phyloP scores from a whole-genome alignment of 2,329 filamentous ascomycete genomes.

The Fusarium sp. region DNA sequence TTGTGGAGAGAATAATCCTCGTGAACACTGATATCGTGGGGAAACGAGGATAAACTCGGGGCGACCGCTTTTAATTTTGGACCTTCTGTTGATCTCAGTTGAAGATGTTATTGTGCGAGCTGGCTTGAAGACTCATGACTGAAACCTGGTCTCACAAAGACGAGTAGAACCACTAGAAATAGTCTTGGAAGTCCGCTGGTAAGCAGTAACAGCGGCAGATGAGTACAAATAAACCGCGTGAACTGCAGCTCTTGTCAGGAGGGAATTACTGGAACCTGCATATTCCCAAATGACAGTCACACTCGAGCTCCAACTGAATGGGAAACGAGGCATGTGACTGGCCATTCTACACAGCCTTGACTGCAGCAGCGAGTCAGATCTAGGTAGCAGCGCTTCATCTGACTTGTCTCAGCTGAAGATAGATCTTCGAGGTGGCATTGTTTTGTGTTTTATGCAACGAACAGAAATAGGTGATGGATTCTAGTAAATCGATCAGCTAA shows the following conservation, averaged over 20 bases:
- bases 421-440: slow-evolving; percentile 1
- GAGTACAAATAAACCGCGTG: slow-evolving; percentile 7
- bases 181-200: neutral
- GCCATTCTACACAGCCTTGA: slow-evolving; percentile 18
- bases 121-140: slow-evolving; percentile 2
- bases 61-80: slow-evolving; percentile 21
- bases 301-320: slow-evolving; percentile 23
- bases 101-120: neutral
- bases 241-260: slow-evolving; percentile 19
- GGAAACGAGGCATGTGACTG: slow-evolving; percentile 36
- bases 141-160: neutral
- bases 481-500: neutral
- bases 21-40: slow-evolving; percentile 22
- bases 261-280: slow-evolving; percentile 18
- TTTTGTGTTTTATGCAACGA: neutral
- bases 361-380: slow-evolving; percentile 19
- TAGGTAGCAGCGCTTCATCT: slow-evolving; percentile 17
- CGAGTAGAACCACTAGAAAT: neutral
- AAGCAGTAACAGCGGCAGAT: neutral
- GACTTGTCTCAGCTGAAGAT: slow-evolving; percentile 13
- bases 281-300: slow-evolving; percentile 30
- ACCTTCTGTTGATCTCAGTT: slow-evolving; percentile 5
- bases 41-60: slow-evolving; percentile 16
- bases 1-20: slow-evolving; percentile 24
- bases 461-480: neutral